phyloP scores from a whole-genome alignment of 441 rosid species.

The Adansonia grandidieri region DNA sequence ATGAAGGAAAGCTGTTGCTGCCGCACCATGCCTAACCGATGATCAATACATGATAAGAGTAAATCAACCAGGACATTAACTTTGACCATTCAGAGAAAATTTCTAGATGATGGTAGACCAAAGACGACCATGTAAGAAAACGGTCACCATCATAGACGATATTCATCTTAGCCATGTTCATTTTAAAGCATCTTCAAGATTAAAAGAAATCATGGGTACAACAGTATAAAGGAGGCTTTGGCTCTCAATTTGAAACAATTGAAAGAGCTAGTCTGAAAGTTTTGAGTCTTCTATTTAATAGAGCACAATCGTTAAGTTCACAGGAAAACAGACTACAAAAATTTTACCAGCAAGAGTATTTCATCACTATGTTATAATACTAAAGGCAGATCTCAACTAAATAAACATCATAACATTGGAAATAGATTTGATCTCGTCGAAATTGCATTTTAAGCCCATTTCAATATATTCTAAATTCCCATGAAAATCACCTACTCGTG shows the following conservation, averaged over 20 bases:
- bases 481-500: conserved; percentile 11
- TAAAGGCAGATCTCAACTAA: too few species aligned
- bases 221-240: neutral
- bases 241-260: neutral
- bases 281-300: neutral
- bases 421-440: too few species aligned
- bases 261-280: neutral
- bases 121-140: neutral
- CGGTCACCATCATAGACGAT: neutral
- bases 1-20: conserved; percentile 81
- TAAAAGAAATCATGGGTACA: too few species aligned
- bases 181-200: neutral
- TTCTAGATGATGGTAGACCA: neutral
- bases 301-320: neutral
- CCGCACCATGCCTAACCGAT: conserved; percentile 85
- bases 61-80: conserved; percentile 12
- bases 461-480: neutral
- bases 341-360: too few species aligned
- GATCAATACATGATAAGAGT: conserved; percentile 26
- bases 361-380: too few species aligned
- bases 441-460: neutral
- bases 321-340: neutral
- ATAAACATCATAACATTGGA: too few species aligned
- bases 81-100: neutral
- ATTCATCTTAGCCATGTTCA: neutral